Evolutionary conservation across 345 rosid species (phyloP), one percentile per base, ranked within the genome.

Genomic region (Euclidium syriacum): DNA sequence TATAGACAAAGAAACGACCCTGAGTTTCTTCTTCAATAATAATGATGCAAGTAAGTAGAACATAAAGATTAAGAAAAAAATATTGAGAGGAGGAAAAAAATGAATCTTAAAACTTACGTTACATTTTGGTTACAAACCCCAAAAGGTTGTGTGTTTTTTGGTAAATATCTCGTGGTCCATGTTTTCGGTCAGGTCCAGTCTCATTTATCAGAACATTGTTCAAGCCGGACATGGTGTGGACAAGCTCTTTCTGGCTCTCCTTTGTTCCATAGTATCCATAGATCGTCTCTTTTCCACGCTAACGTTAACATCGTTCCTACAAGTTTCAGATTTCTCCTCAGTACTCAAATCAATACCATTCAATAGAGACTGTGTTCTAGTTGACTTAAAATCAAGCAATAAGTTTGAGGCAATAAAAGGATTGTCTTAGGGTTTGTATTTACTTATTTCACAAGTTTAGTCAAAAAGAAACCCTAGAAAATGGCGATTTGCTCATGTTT

Each of bases 161-260:
- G 16, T 5, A 22, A 46, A 17, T 52, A 18, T 69, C 6, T 52
- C 14, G 41, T 6, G 58, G 46, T 60, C 33, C 49, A 47, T 29
- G 5, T 5, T n/a, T 25, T 47, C 22, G 58, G 57, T 54, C 63
- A 52, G 56, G 56, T 43, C 18, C 8, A 9, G 42, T 62, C 68
- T 70, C 68, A 62, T 38, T 54, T 36, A 10, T 32, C 67, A 8
- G 43, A 46, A 27, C 69, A 70, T 15, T 56, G 70, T 64, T 71
- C 70, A 33, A 64, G 75, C 65, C 70, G 79, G 62, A 84, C 51
- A 22, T 89, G 98, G 38, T 62, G 69, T 11, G 80, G 85, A 69
- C 98, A 92, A 19, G 82, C 85, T 42, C 90, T 78, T 62, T 81
- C 83, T 2, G 92, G 97, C 50, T 80, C 91, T 70, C 99, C 99